Evolutionary conservation across 2,329 filamentous ascomycete genomes (phyloP).

Genomic region (Alternaria sp.): DNA sequence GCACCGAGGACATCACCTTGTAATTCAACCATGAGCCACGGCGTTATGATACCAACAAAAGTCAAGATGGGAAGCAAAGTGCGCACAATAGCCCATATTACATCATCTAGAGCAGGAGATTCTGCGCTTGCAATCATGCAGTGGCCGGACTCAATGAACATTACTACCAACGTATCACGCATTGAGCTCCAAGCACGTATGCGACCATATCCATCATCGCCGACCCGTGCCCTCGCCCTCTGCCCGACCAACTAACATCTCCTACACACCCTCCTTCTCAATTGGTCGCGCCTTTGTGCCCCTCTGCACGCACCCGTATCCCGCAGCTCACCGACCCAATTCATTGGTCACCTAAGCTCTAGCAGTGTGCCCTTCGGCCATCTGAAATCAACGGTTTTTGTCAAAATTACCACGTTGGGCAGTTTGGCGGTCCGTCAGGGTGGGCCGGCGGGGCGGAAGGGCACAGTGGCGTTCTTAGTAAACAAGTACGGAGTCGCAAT

Average conservation of each 20-base stretch:
- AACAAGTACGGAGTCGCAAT: background rate
- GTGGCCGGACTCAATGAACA: background rate
- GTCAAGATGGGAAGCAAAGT: background rate
- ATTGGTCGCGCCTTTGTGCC: constrained; percentile 12
- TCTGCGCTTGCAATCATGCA: background rate
- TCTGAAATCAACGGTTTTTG: constrained; percentile 4
- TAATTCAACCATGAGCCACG: constrained; percentile 17
- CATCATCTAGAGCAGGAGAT: background rate
- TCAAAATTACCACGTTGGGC: constrained; percentile 1
- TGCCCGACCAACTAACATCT: constrained; percentile 8
- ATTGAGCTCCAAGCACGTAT: background rate
- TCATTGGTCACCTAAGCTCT: constrained; percentile 11
- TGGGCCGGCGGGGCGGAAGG: constrained; percentile 1
- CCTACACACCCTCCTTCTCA: constrained; percentile 10
- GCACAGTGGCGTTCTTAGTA: background rate
- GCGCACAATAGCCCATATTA: background rate
- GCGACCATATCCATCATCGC: background rate
- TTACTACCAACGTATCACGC: background rate
- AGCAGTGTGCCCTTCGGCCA: constrained; percentile 19
- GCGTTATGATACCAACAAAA: constrained; percentile 6
- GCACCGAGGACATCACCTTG: constrained; percentile 70
- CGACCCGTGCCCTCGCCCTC: constrained; percentile 1
- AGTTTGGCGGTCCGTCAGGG: background rate
- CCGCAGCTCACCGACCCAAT: background rate
- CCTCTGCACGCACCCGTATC: background rate